A percentile compares a stretch with the other conserved stretches of the same genome.
These are phyloP conservation scores for Grosmannia clavigera DNA, from an alignment of 2,329 filamentous ascomycete genomes.

Conservation along the genomic window DNA sequence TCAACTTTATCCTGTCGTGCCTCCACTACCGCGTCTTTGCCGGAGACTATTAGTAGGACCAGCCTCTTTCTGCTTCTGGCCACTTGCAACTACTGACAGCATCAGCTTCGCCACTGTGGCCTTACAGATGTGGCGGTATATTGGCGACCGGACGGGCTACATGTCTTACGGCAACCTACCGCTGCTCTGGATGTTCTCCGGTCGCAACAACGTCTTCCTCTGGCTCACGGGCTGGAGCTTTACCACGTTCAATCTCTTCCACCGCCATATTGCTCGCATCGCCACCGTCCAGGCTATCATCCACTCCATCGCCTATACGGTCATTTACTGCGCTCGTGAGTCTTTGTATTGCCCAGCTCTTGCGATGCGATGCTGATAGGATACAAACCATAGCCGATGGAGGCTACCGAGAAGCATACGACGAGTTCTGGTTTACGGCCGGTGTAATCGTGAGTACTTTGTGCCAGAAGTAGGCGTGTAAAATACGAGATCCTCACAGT, in stretches of 20 bases:
- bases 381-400: neutral
- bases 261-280: constrained; percentile 52
- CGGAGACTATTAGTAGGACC: neutral
- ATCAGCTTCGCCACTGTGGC: neutral
- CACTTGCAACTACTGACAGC: neutral
- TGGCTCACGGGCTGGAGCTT: constrained; percentile 60
- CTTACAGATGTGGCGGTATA: constrained; percentile 8
- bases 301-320: constrained; percentile 47
- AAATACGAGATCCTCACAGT: too few species aligned
- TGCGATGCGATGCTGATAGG: neutral
- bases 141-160: constrained; percentile 13
- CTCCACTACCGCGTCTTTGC: neutral
- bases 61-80: neutral
- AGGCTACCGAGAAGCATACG: neutral
- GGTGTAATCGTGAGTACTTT: constrained; percentile 2
- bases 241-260: constrained; percentile 52
- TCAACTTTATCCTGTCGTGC: constrained; percentile 5
- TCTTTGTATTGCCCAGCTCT: neutral
- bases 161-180: constrained; percentile 10
- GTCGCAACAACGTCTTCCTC: constrained; percentile 52
- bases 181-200: constrained; percentile 37
- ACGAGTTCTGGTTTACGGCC: neutral
- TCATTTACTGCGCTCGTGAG: constrained; percentile 11
- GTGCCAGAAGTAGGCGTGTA: neutral
- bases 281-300: constrained; percentile 48